These are phyloP conservation scores for Pseudopediastrum boryanum DNA, from an alignment of 139 green algal species.

Conservation along the genomic window DNA sequence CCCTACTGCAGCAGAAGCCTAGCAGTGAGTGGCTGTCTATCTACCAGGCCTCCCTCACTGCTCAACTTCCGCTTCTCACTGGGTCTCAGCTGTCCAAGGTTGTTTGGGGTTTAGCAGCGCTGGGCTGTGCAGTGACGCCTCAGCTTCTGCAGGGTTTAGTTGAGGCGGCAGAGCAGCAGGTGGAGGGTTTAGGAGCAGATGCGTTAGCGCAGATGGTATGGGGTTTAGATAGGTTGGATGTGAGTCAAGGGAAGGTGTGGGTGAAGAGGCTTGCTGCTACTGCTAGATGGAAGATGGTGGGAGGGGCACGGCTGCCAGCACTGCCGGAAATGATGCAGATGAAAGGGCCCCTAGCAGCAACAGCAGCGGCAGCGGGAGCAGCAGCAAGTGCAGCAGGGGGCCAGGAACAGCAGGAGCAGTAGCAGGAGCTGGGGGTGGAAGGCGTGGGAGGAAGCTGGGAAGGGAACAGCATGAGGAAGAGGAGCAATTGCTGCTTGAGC, in stretches of 20 bases:
- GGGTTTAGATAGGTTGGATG: slow-evolving; percentile 27
- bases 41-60: background rate
- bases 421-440: background rate
- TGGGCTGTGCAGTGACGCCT: slow-evolving; percentile 11
- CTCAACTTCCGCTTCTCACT: background rate
- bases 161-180: background rate
- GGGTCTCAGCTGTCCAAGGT: background rate
- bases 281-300: background rate
- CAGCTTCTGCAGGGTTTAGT: slow-evolving; percentile 8
- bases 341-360: background rate
- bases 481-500: no score
- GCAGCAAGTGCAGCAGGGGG: slow-evolving; percentile 3
- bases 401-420: background rate
- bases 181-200: slow-evolving; percentile 1
- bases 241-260: slow-evolving; percentile 3
- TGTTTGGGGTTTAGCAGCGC: slow-evolving; percentile 18
- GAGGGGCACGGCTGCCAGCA: background rate
- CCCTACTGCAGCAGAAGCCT: slow-evolving; percentile 29
- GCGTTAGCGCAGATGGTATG: slow-evolving; percentile 17
- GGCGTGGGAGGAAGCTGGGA: no score
- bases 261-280: slow-evolving; percentile 21
- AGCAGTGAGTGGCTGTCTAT: slow-evolving; percentile 15
- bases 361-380: slow-evolving; percentile 2
- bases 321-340: background rate
- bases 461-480: no score